Base-by-base conservation (phyloP, 306 rosid species). In the Hylodesmum podocarpum region DNA sequence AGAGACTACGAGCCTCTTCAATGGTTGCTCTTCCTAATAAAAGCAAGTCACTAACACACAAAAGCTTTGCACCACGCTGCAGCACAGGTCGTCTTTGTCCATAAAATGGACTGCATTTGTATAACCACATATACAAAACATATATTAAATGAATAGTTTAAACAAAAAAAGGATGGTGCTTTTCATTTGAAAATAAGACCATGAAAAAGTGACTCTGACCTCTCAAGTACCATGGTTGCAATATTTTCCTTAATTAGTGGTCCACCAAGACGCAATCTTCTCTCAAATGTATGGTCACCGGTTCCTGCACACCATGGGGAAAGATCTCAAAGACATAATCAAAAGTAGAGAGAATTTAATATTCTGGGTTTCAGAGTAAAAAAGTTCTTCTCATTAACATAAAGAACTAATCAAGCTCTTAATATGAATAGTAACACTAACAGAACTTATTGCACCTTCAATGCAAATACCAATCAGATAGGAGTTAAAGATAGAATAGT, bases 211-310 rank as follows among this genome's bases (percentile, higher is more conserved):
- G 65, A 84, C 27, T 53, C 84, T 62, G 36, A 95, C 98, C 98
- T 92, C 88, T 95, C 98, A 72, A 95, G 97, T 74, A 95, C 98
- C 97, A 95, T 92, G 54, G 98, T 95, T 81, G 97, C 98, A 74
- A 92, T 88, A 72, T 94, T 94, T 73, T 94, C 84, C 84, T 92
- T 94, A 84, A 94, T 22, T 41, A 94, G 70, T 1, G 98, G 98
- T 70, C 91, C 97, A 68, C 98, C 97, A 78, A 94, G 98, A 72
- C 96, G 94, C 74, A 90, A 77, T 76, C 97, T 86, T 81, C 97
- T 78, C 79, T 92, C 97, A 89, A 90, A 95, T 63, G 97, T 58
- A 77, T 95, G 98, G 84, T 95, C 98, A 66, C 98, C 96, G 9
- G 97, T 95, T 81, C 98, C 98, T 92, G 80, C 74, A 63, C 31